Evolutionary conservation across 2,329 filamentous ascomycete species (phyloP), one percentile per base, ranked within the genome.

Genomic region (Colletotrichum eleusines): DNA sequence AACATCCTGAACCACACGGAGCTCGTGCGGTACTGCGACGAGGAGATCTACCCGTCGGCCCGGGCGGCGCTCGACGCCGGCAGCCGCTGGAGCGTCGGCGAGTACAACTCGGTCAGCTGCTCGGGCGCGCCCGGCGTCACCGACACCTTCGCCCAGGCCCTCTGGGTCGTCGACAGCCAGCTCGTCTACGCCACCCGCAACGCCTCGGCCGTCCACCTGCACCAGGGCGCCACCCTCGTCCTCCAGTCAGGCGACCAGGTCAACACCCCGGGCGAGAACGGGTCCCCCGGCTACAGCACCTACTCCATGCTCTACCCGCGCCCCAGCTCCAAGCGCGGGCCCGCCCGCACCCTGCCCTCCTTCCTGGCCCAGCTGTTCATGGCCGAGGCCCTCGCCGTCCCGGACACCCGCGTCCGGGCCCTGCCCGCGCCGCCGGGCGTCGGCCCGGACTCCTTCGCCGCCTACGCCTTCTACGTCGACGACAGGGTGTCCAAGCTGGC

Each of bases 31-130:
- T 70, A 70, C 63, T 66, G 63, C 63, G 68, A 70, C 57, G 68
- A 66, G 26, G 68, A 70, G 48, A 63, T 68, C 23, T 68, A 68
- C 42, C 66, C 66, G 3, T 68, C 66, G 18, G 66, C 66, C 60
- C 59, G 51, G 16, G 64, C 64, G n/a, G 64, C 64, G 16, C 64
- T 66, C 38, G 64, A 54, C 57, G 70, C 35, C 5, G 72, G 73
- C 20, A 63, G 46, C 48, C 61, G 38, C 18, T 74, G 73, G 73
- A 61, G 77, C 57, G 77, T 82, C 20, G 81, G 80, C 46, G 81
- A 83, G 69, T 81, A 80, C 74, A 83, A 82, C 75, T 80, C 78
- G 5, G 80, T 83, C 58, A 78, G 80, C 7, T 83, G 81, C 71
- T 77, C 76, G n/a, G 81, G 81, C 9, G 77, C 76, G 33, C 79